Conservation (phyloP, 169 alveolate species). For the Eimeria sp. region DNA sequence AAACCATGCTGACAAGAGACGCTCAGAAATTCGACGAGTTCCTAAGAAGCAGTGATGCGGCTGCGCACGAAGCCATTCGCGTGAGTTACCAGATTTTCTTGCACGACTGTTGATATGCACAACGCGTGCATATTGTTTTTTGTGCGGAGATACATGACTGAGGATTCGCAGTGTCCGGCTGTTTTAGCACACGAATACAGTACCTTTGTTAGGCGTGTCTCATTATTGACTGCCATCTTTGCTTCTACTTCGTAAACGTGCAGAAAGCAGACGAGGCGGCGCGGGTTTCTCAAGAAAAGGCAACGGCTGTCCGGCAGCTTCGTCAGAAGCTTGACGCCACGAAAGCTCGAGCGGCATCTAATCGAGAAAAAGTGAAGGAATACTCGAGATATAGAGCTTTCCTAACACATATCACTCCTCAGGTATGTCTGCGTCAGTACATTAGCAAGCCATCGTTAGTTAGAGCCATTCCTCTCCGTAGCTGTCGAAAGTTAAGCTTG, state of each 20-base stretch:
- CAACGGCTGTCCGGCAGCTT: slow-evolving; percentile 66
- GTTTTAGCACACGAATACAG: background rate
- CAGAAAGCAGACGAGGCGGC: slow-evolving; percentile 84
- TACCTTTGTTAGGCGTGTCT: background rate
- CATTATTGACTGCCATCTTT: background rate
- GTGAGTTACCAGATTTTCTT: background rate
- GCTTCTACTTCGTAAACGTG: background rate
- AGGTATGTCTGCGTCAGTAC: slow-evolving; percentile 68
- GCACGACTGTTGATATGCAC: background rate
- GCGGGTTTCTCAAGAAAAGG: slow-evolving; percentile 69
- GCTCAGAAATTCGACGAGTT: slow-evolving; percentile 77
- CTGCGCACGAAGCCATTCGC: slow-evolving; percentile 87
- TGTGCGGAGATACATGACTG: background rate
- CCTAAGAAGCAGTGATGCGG: slow-evolving; percentile 84
- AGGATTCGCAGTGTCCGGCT: background rate
- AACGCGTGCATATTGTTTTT: background rate
- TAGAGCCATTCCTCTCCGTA: background rate
- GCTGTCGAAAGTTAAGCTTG: background rate
- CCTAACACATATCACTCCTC: slow-evolving; percentile 86
- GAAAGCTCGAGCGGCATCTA: slow-evolving; percentile 60
- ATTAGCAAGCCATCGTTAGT: background rate
- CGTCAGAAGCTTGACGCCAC: slow-evolving; percentile 68
- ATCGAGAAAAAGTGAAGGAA: slow-evolving; percentile 85
- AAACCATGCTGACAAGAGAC: slow-evolving; percentile 83
- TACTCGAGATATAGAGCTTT: slow-evolving; percentile 81